phyloP scores from a whole-genome alignment of 169 alveolate genomes.

The Plasmodium yoelii region DNA sequence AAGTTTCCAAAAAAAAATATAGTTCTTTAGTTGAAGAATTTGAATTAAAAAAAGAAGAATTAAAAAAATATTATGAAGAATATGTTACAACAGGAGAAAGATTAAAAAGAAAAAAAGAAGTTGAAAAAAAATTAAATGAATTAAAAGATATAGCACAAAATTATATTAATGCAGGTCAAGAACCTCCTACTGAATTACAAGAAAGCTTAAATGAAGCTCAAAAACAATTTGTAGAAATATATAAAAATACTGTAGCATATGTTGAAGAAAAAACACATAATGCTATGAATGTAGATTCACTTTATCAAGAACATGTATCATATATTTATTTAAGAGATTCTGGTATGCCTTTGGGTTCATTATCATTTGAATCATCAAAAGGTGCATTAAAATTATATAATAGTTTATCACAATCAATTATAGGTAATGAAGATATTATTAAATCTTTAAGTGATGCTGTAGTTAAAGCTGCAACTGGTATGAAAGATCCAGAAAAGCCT shows the following conservation, averaged over 20 bases:
- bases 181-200: constrained; percentile 69
- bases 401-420: constrained; percentile 79
- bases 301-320: constrained; percentile 74
- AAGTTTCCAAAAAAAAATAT: constrained; percentile 58
- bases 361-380: constrained; percentile 71
- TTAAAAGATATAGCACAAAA: constrained; percentile 53
- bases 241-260: constrained; percentile 68
- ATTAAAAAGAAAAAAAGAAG: constrained; percentile 53
- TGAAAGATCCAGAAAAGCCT: constrained; percentile 75
- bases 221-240: constrained; percentile 29
- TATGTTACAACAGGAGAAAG: constrained; percentile 58
- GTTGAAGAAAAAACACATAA: constrained; percentile 72
- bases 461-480: constrained; percentile 70
- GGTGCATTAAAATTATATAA: constrained; percentile 79
- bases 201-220: constrained; percentile 43
- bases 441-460: constrained; percentile 82
- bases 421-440: constrained; percentile 86
- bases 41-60: constrained; percentile 52
- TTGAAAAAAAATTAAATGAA: constrained; percentile 56
- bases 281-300: constrained; percentile 77
- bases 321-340: constrained; percentile 75
- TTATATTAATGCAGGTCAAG: constrained; percentile 30
- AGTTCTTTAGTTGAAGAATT: constrained; percentile 54
- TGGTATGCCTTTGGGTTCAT: constrained; percentile 77
- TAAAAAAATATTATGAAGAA: constrained; percentile 63